A percentile compares a stretch with the other conserved stretches of the same genome.
Evolutionary conservation across 768 basidiomycete genomes (phyloP).

Genomic region (Leccinum pellstonianum): DNA sequence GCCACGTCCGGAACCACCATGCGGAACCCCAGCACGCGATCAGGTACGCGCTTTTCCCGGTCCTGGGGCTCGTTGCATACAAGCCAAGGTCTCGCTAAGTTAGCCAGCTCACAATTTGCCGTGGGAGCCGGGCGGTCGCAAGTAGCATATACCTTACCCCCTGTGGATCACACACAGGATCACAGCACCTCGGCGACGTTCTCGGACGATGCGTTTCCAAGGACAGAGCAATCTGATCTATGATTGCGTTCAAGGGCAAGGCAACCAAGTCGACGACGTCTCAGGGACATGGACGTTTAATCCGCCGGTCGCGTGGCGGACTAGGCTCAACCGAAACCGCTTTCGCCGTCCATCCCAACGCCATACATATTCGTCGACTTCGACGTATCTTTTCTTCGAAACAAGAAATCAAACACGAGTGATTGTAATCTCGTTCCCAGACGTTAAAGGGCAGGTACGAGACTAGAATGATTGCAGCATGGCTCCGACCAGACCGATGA

Average conservation of each 20-base stretch:
- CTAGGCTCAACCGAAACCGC: background rate
- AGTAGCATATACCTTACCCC: background rate
- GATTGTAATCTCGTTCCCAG: background rate
- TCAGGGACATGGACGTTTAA: background rate
- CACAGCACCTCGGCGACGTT: background rate
- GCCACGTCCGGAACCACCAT: background rate
- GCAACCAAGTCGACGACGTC: background rate
- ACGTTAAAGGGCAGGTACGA: too few species aligned
- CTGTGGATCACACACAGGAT: conserved; percentile 1
- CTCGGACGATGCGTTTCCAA: conserved; percentile 6
- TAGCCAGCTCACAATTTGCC: background rate
- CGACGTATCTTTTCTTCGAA: background rate
- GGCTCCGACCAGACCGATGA: background rate
- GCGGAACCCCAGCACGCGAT: background rate
- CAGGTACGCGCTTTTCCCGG: background rate
- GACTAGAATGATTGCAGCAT: background rate
- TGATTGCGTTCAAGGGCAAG: background rate
- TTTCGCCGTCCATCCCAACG: background rate
- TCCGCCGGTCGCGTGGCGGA: background rate
- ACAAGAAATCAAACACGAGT: background rate
- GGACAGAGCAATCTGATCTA: background rate
- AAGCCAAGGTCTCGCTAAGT: background rate
- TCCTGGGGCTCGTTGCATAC: background rate
- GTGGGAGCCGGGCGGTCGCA: background rate
- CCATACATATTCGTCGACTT: background rate